Evolutionary conservation across 2,329 filamentous ascomycete genomes (phyloP).

Genomic region (Aureobasidium sp.): DNA sequence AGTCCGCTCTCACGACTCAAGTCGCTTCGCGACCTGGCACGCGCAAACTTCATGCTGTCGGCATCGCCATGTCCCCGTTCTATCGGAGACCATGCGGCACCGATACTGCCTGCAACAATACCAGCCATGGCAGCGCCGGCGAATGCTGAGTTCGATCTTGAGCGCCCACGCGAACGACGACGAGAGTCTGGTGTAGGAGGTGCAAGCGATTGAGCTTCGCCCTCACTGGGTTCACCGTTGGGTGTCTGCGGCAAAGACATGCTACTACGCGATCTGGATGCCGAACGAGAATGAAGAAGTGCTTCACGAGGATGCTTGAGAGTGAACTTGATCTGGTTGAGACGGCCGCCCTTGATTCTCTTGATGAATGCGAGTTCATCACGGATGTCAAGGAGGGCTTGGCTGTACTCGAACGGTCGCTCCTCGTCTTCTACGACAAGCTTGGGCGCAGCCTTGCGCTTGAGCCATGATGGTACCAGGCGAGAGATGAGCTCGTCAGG

Average conservation of each 20-base stretch:
- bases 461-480: constrained; percentile 34
- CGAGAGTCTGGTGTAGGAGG: constrained; percentile 48
- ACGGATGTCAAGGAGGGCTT: constrained; percentile 65
- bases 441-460: constrained; percentile 35
- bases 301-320: constrained; percentile 68
- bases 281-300: constrained; percentile 57
- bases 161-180: constrained; percentile 54
- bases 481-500: constrained; percentile 60
- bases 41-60: constrained; percentile 33
- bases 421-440: constrained; percentile 37
- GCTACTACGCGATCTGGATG: constrained; percentile 54
- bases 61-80: constrained; percentile 42
- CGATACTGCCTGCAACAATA: constrained; percentile 69
- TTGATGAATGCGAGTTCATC: constrained; percentile 77
- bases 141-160: constrained; percentile 64
- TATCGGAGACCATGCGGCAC: constrained; percentile 63
- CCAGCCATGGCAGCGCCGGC: constrained; percentile 78
- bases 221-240: constrained; percentile 45
- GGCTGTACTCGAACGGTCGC: constrained; percentile 53
- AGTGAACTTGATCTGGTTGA: constrained; percentile 75
- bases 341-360: constrained; percentile 70
- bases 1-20: constrained; percentile 31
- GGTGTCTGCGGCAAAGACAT: constrained; percentile 60
- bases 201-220: constrained; percentile 35
- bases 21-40: constrained; percentile 27